Percentiles rank a stretch among this genome's conserved stretches.
Conservation (phyloP, 257 asterid genomes). For the Thymus quinquecostatus region DNA sequence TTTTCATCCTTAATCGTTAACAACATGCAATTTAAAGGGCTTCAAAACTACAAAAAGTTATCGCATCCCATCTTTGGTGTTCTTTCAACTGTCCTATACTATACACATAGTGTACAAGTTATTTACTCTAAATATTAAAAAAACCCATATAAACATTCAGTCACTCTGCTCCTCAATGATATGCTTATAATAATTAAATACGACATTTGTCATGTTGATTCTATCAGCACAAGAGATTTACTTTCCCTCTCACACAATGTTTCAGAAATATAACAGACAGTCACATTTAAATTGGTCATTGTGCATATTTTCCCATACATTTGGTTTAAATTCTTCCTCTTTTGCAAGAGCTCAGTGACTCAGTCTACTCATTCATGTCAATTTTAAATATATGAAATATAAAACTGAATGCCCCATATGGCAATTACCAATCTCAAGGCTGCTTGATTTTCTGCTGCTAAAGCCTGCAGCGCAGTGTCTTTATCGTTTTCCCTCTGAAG, state of each 20-base stretch:
- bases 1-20: neutral
- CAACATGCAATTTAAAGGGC: neutral
- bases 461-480: conserved; percentile 67
- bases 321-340: neutral
- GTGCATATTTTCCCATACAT: neutral
- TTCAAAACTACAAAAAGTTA: neutral
- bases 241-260: neutral
- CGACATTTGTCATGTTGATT: neutral
- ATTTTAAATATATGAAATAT: neutral
- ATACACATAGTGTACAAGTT: neutral
- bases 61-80: neutral
- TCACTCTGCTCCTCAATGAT: neutral
- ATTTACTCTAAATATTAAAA: neutral
- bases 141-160: neutral
- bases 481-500: conserved; percentile 87
- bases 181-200: neutral
- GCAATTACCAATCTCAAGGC: conserved; percentile 77
- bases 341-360: neutral
- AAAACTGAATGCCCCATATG: conserved; percentile 28
- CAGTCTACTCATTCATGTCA: conserved; percentile 24
- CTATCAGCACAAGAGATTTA: conserved; percentile 5
- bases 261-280: neutral
- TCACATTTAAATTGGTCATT: neutral
- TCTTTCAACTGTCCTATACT: neutral
- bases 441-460: conserved; percentile 78